Evolutionary conservation across 169 alveolate species (phyloP).

Genomic region (Cryptosporidium xiaoi): DNA sequence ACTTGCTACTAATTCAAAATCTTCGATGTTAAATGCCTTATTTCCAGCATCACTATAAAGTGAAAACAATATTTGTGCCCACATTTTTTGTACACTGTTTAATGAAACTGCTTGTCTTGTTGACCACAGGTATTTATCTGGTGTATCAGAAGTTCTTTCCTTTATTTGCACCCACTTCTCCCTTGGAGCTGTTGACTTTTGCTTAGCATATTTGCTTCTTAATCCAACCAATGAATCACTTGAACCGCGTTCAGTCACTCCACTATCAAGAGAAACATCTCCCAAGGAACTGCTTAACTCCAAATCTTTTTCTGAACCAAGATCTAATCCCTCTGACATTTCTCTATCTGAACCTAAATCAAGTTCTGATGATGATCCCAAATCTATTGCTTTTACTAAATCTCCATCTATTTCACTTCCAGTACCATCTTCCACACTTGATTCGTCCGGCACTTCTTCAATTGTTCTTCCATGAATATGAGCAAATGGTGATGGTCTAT

Average conservation of each 20-base stretch:
- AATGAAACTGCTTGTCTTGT: conserved; percentile 50
- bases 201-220: background rate
- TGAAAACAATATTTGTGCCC: conserved; percentile 59
- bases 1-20: conserved; percentile 47
- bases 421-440: background rate
- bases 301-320: conserved; percentile 21
- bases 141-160: conserved; percentile 26
- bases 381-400: conserved; percentile 8
- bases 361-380: conserved; percentile 16
- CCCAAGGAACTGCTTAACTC: conserved; percentile 12
- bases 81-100: conserved; percentile 42
- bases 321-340: conserved; percentile 3
- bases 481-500: conserved; percentile 42
- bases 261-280: background rate
- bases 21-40: conserved; percentile 63
- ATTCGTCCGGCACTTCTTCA: conserved; percentile 54
- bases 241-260: background rate
- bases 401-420: background rate
- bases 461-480: conserved; percentile 57
- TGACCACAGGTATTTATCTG: conserved; percentile 64
- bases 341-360: conserved; percentile 11
- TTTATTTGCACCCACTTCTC: conserved; percentile 37
- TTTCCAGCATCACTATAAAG: conserved; percentile 52
- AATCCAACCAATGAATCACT: background rate
- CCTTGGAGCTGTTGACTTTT: conserved; percentile 32